Evolutionary conservation across 2,329 filamentous ascomycete genomes (phyloP), one percentile per base, ranked within the genome.

Genomic region (Botrytis tulipae): DNA sequence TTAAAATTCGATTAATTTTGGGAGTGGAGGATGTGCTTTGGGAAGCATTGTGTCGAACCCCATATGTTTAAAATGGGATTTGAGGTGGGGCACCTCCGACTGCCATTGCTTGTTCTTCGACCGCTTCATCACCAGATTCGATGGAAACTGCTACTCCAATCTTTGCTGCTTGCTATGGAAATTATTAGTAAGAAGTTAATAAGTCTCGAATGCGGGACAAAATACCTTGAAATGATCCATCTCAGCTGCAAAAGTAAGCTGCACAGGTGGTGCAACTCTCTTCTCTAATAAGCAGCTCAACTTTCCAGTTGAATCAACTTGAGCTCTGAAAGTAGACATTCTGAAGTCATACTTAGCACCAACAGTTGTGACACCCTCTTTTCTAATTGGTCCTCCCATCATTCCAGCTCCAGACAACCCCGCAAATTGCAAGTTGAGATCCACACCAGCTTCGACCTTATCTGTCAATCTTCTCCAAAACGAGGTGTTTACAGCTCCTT

Each of bases 271-370:
- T 44, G 94, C 94, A 80, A 99, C 93, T 81, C 94, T 92, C 90
- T 98, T 98, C 88, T 99, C 96, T 78, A 98, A 86, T 80, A 98
- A 85, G 82, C 94, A 96, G 84, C 92, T 93, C 75, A 99, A 88
- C 86, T 97, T 97, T 83, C 96, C 96, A 82, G 93, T 91, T 80
- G 94, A 97, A 85, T 99, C 96, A 79, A 98, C 89, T 85, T 99
- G 96, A 62, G 95, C 96, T 77, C 95, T 91, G 90, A 98, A 97
- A 69, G 94, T 96, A 72, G 93, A 96, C 85, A 94, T 93, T 81
- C 93, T 90, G 90, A 99, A 99, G 83, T 98, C 95, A 85, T 99
- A 99, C 85, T 99, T 99, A 82, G 94, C 93, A 80, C 95, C 96
- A 80, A 98, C 88, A 72, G 95, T 94, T 71, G 97, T 95, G 75